Base-by-base conservation (phyloP, 176 grass and related monocot genomes). In the Carex littledalei region DNA sequence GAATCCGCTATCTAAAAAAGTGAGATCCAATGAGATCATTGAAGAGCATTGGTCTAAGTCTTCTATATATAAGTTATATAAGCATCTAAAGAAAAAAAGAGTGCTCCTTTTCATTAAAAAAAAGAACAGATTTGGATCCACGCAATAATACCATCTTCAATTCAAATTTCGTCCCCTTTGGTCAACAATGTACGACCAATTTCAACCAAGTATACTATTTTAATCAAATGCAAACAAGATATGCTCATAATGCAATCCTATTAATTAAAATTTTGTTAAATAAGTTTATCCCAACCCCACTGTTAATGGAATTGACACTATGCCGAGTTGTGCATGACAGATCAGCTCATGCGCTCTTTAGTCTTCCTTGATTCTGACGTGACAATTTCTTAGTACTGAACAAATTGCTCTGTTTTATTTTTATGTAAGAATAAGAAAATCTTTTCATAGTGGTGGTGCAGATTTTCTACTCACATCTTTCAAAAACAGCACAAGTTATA, bases 361-460 rank as follows among this genome's bases (percentile, higher is more conserved):
- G 50, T 78, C 74, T 1, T 9, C 49, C 50, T 55, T 56, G 74
- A 78, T 78, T 16, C 74, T 78, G 74, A 78, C 74, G 55, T 78
- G 13, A 32, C 49, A 14, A 77, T 5, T 54, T 77, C 72, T 76
- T 54, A 77, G 31, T 55, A 17, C 17, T 55, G 22, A 54, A 5
- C 73, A 5, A 50, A 75, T 56, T 77, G 72, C 47, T 32, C 24
- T 76, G 8, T 77, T 31, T 34, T 56, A 78, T 56, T 55, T 55
- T 39, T 54, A 24, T 13, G 72, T 13, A 53, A 76, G 20, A 13
- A 47, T 13, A 53, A 76, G 20, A 13, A 11, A 62, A 18, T 63
- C 8, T 3, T 22, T 77, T 47, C 20, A 18, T 70, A 37, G 67
- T 8, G 67, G 67, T 8, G 67, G 6, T 17, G 14, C 16, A 18